phyloP scores from a whole-genome alignment of 352 stramenopile genomes.

The Globisporangium takayamanum region DNA sequence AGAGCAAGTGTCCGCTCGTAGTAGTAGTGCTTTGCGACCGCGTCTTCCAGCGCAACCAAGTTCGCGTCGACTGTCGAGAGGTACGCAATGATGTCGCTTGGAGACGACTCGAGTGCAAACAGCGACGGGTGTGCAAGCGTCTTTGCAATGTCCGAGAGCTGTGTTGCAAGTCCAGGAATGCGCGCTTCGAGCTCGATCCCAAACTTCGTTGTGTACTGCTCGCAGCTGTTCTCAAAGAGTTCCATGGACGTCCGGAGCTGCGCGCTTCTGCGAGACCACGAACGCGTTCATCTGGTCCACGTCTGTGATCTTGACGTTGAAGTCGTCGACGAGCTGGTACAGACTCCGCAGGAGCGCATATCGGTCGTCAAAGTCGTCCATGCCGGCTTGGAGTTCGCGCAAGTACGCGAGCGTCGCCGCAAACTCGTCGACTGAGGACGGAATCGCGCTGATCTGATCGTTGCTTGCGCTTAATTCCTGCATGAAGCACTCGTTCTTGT shows the following conservation, averaged over 20 bases:
- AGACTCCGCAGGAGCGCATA: slow-evolving; percentile 49
- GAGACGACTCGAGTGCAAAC: slow-evolving; percentile 43
- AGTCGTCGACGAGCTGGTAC: slow-evolving; percentile 66
- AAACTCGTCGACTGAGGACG: slow-evolving; percentile 65
- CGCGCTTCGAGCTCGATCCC: slow-evolving; percentile 58
- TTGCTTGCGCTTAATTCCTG: slow-evolving; percentile 45
- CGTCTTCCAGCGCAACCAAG: slow-evolving; percentile 26
- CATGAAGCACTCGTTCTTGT: slow-evolving; percentile 56
- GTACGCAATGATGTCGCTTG: slow-evolving; percentile 41
- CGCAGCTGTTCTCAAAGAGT: slow-evolving; percentile 59
- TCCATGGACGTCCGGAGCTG: slow-evolving; percentile 76
- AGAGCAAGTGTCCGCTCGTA: slow-evolving; percentile 54
- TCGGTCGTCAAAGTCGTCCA: slow-evolving; percentile 45
- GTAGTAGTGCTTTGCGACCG: slow-evolving; percentile 33
- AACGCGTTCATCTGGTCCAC: slow-evolving; percentile 71
- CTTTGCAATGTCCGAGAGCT: slow-evolving; percentile 25
- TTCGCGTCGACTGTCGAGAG: slow-evolving; percentile 30
- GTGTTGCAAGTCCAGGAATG: slow-evolving; percentile 30
- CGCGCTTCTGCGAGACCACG: slow-evolving; percentile 61
- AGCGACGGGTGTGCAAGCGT: slow-evolving; percentile 31
- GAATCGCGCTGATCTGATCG: slow-evolving; percentile 66
- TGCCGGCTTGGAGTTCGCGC: slow-evolving; percentile 37
- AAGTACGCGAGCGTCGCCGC: slow-evolving; percentile 52
- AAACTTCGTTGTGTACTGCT: slow-evolving; percentile 75
- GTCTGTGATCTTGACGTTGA: slow-evolving; percentile 55